Base-by-base conservation (phyloP, 257 asterid genomes). In the Oldenlandia corymbosa region DNA sequence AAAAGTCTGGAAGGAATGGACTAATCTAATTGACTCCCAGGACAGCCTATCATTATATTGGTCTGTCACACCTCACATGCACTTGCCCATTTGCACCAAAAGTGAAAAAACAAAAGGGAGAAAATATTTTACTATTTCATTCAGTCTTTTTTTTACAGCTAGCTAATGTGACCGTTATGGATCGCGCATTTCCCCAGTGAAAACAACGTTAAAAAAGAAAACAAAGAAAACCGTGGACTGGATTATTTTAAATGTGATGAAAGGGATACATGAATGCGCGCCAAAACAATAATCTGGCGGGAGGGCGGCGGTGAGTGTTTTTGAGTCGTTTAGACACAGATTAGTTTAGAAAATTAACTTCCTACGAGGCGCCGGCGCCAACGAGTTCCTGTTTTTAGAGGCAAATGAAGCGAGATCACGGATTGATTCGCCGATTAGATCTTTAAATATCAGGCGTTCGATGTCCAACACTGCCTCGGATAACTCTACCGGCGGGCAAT, bases 391-490 rank as follows among this genome's bases (percentile, higher is more conserved):
- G 57, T 60, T 86, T 63, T 74, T 76, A 21, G 83, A 60, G 65
- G 85, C 82, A 53, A 81, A 67, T 34, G 71, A 70, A 2, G 92
- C 88, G 1, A 92, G 84, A 55, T 89, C 99, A 28, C 79, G 75
- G 50, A 92, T 87, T 0, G 80, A 79, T 65, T 87, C 99, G 43
- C 85, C 72, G 8, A 92, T 78, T 37, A 92, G 62, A 70, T 92
- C 99, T 85, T 86, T 87, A 78, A 82, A 92, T 64, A 92, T 72
- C 62, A 83, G 82, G 66, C 99, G 80, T 62, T 92, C 99, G 54
- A 92, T 76, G 80, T 92, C 94, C 80, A 92, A 55, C 10, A 87
- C 78, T 0, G 78, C 74, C 78, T 85, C 90, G 7, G 95, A 84
- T 81, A 76, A 67, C 85, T 89, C 97, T 37, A 79, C 67, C 2